Base-by-base conservation (phyloP, 2,329 filamentous ascomycete genomes). In the Elsinoe necatrix region DNA sequence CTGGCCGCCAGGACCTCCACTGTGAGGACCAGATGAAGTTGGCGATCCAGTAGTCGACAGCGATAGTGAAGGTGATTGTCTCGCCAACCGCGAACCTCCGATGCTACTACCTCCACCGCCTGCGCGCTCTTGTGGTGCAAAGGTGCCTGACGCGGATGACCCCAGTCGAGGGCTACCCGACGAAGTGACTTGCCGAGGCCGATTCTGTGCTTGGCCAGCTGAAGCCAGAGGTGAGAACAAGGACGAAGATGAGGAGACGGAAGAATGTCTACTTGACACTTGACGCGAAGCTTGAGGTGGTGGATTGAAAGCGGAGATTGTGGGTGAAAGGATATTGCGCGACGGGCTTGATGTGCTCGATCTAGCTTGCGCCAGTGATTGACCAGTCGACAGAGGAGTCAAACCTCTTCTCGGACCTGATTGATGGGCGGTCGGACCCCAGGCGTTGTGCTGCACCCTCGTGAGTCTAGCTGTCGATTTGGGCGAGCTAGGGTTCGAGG, bases 41-140 rank as follows among this genome's bases (percentile, higher is more conserved):
- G 78, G 79, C 59, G 79, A 80, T 71, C 70, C 67, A 65, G 74
- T 80, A 69, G 74, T 81, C 63, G 71, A 77, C 65, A 77, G 73
- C 57, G 79, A 79, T 56, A 80, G 73, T 56, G 80, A 78, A 63
- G 81, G 80, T 69, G 81, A 83, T 68, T 80, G 81, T 64, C 79
- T 76, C 64, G 76, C 75, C 65, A 80, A 74, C 71, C 80, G 77
- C 58, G 78, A 75, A 67, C 73, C 72, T 71, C 76, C 78, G 71
- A 77, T 77, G 70, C 77, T 78, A 72, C 76, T 76, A 66, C 75
- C 74, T 67, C 73, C 77, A 71, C 72, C 75, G 68, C 72, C 71
- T 35, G 23, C 25, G 27, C 54, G 54, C 16, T 56, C 54, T 68
- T 75, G 72, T 62, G 72, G 71, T 63, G 75, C 39, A 34, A 56